Percentiles rank a stretch among this genome's conserved stretches.
These are phyloP conservation scores for Yarrowia galli DNA, from an alignment of 1,139 yeast genomes.

Conservation along the genomic window DNA sequence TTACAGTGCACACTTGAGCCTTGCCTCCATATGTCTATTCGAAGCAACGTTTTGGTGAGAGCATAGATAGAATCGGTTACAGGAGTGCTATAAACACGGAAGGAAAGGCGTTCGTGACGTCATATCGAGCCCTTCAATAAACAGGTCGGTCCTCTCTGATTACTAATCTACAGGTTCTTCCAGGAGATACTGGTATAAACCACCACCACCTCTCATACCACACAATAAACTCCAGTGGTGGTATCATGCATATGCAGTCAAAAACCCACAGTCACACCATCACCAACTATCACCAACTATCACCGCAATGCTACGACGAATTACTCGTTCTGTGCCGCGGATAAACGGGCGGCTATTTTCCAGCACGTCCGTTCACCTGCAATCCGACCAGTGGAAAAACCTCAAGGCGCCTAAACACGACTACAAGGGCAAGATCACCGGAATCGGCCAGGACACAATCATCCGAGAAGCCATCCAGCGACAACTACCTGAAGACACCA, in stretches of 20 bases:
- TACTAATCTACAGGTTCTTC: too few relatives aligned
- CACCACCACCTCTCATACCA: too few relatives aligned
- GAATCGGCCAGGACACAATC: slow-evolving; percentile 12
- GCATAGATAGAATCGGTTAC: too few relatives aligned
- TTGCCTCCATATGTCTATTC: not conserved
- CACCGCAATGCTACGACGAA: slow-evolving; percentile 29
- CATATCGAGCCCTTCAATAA: too few relatives aligned
- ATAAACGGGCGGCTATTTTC: not conserved
- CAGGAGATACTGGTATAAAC: too few relatives aligned
- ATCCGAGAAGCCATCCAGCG: slow-evolving; percentile 17
- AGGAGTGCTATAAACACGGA: too few relatives aligned
- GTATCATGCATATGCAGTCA: not conserved
- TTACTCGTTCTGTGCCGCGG: slow-evolving; percentile 1
- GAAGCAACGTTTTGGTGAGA: too few relatives aligned
- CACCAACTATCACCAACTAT: not conserved
- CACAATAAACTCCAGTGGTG: too few relatives aligned
- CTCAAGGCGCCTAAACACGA: slow-evolving; percentile 35
- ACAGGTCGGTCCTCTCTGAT: too few relatives aligned
- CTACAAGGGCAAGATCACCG: slow-evolving; percentile 17
- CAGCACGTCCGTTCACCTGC: not conserved
- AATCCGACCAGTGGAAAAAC: slow-evolving; percentile 12
- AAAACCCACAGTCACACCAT: slow-evolving; percentile 1
- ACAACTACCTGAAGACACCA: slow-evolving; percentile 25
- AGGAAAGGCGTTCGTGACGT: too few relatives aligned
- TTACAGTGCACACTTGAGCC: too few relatives aligned